These are phyloP conservation scores for Salvia sclarea DNA, from an alignment of 305 asterid species.

Conservation along the genomic window DNA sequence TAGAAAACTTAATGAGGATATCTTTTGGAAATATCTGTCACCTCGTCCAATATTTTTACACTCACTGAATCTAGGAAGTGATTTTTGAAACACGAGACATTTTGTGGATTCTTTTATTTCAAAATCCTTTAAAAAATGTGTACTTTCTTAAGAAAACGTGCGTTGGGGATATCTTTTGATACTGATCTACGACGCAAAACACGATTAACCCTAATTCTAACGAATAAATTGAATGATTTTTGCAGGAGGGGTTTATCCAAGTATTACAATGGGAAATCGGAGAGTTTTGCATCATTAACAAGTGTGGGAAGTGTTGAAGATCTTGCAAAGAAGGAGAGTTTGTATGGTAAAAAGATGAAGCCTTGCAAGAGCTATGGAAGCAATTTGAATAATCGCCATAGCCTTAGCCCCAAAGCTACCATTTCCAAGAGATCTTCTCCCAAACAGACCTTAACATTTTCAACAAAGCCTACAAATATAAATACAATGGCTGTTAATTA, in stretches of 20 bases:
- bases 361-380: slow-evolving; percentile 52
- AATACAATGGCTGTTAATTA: not conserved
- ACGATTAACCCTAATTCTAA: no score
- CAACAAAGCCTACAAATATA: not conserved
- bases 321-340: slow-evolving; percentile 54
- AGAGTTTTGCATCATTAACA: slow-evolving; percentile 50
- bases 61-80: no score
- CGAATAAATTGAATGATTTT: not conserved
- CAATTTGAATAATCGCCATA: slow-evolving; percentile 38
- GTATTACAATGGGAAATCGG: slow-evolving; percentile 58
- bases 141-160: no score
- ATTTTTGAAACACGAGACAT: no score
- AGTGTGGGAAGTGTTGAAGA: slow-evolving; percentile 56
- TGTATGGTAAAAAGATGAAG: slow-evolving; percentile 47
- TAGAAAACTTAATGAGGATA: no score
- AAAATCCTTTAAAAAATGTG: no score
- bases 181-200: no score
- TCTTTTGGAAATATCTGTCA: no score
- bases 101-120: no score
- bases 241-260: slow-evolving; percentile 69
- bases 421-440: slow-evolving; percentile 53
- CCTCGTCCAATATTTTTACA: no score
- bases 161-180: no score
- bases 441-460: slow-evolving; percentile 26
- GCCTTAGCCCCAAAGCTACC: slow-evolving; percentile 53